Evolutionary conservation across 2,329 filamentous ascomycete genomes (phyloP), one percentile per base, ranked within the genome.

Genomic region (Diaporthe sp.): DNA sequence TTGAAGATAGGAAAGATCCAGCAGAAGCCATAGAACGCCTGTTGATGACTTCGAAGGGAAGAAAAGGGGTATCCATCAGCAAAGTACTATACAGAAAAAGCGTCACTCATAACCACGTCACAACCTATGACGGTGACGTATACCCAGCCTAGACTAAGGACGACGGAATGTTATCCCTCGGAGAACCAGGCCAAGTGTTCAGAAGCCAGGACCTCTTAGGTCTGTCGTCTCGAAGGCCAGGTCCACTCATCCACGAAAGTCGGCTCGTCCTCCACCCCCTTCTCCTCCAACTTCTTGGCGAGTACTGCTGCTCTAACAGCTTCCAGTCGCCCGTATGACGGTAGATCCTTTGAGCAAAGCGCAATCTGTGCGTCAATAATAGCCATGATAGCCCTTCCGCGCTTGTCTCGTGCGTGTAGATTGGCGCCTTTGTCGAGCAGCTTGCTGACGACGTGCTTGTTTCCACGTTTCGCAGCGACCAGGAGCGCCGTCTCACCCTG

Each of bases 401-500:
- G 82, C 0, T 82, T 83, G 71, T 90, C 88, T 2, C 87, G 83
- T 10, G 82, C 87, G 44, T 88, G 82, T 0, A 89, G 85, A 42
- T 87, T 88, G 15, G 89, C 88, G 0, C 87, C 86, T 7, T 83
- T 78, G n/a, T 85, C 82, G 17, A 88, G 82, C 15, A 91, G 82
- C 10, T 86, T 85, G 17, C 84, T 85, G 39, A 88, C 81, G 1
- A 89, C 89, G 3, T 89, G 84, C 81, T 90, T 90, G 71, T 87
- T 85, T 0, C 90, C 89, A 28, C 86, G 83, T 3, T 88, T 85
- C 2, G 89, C 88, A 0, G 90, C 89, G 12, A 91, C 79, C 53
- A 90, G 88, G 39, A 91, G 83, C 0, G 89, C 86, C 0, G 90
- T 91, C 81, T 91, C 90, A 55, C 89, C 89, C 0, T 83, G 81